Conservation (phyloP, 2,329 filamentous ascomycete genomes). For the Tolypocladium pustulatum region DNA sequence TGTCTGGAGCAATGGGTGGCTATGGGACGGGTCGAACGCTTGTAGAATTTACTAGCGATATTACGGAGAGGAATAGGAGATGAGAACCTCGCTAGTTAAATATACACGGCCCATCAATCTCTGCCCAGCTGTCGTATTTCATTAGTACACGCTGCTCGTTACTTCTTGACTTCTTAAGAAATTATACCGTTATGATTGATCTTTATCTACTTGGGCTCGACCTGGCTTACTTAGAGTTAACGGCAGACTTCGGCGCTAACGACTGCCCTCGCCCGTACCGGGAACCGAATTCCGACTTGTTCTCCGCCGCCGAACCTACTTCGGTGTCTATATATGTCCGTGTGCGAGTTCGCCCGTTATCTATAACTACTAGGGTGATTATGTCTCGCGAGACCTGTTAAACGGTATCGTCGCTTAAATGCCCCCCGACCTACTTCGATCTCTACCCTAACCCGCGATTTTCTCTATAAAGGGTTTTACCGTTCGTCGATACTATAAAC, state of each 20-base stretch:
- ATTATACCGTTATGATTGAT: background rate
- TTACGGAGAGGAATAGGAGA: background rate
- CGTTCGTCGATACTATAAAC: constrained; percentile 7
- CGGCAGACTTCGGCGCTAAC: background rate
- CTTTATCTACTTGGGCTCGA: background rate
- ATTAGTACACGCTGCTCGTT: background rate
- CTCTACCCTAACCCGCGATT: constrained; percentile 6
- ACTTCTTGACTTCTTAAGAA: background rate
- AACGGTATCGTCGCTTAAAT: constrained; percentile 4
- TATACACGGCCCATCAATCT: background rate
- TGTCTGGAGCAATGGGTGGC: too few species aligned
- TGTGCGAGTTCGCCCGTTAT: background rate
- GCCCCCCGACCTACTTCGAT: constrained; percentile 6
- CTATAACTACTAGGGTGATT: background rate
- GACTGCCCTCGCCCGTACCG: background rate
- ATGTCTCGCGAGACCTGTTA: constrained; percentile 3
- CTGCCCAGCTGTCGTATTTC: background rate
- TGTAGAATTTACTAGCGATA: too few species aligned
- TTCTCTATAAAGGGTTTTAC: constrained; percentile 7
- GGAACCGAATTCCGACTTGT: background rate
- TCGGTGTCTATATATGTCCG: background rate
- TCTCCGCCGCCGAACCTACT: background rate
- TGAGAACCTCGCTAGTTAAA: background rate
- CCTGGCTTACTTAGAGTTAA: background rate
- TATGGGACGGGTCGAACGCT: too few species aligned